These are phyloP conservation scores for Penicillium subrubescens DNA, from an alignment of 495 filamentous ascomycete species.

Conservation along the genomic window DNA sequence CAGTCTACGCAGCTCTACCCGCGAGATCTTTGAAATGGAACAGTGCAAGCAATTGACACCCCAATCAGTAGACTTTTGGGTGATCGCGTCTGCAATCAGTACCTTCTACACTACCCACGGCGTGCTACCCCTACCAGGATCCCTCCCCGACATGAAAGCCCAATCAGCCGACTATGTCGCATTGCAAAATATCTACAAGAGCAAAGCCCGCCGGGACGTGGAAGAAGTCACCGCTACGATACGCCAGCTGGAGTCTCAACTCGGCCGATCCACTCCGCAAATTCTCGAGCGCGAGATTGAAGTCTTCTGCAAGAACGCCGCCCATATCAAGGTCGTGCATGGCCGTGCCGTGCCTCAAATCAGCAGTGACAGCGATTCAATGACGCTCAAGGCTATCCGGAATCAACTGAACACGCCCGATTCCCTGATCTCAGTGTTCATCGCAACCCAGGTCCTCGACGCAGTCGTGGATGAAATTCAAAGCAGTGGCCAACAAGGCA, in stretches of 20 bases:
- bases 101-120: conserved; percentile 71
- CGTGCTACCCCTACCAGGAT: conserved; percentile 80
- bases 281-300: conserved; percentile 81
- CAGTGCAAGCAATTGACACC: conserved; percentile 52
- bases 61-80: conserved; percentile 71
- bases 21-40: conserved; percentile 74
- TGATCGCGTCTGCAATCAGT: conserved; percentile 80
- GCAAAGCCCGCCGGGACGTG: conserved; percentile 78
- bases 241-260: conserved; percentile 57
- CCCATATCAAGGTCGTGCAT: conserved; percentile 85
- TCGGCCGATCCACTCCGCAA: conserved; percentile 44
- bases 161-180: conserved; percentile 88
- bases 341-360: conserved; percentile 57
- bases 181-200: conserved; percentile 92
- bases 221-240: conserved; percentile 76
- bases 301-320: conserved; percentile 92
- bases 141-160: conserved; percentile 97
- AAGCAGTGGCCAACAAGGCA: conserved; percentile 6
- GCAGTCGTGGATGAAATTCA: conserved; percentile 48
- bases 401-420: conserved; percentile 42
- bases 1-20: conserved; percentile 65
- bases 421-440: conserved; percentile 75
- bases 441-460: conserved; percentile 71
- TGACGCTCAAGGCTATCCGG: conserved; percentile 36
- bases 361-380: conserved; percentile 30